Evolutionary conservation across 306 rosid species (phyloP).

Genomic region (Trifolium dubium): DNA sequence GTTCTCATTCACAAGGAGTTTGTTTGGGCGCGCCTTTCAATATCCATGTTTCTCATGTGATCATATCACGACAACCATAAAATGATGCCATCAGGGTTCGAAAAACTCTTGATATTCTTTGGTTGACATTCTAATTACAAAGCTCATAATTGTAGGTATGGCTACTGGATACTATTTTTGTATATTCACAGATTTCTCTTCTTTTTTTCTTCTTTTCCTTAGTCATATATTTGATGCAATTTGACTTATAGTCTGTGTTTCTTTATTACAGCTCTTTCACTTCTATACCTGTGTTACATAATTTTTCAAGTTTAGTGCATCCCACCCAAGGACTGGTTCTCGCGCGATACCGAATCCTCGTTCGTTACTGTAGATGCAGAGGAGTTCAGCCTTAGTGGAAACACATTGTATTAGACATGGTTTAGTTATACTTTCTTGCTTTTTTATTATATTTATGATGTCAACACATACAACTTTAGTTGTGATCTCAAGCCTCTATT

Average conservation of each 20-base stretch:
- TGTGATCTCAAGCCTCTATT: conserved; percentile 27
- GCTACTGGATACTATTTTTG: conserved; percentile 18
- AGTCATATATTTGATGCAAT: conserved; percentile 26
- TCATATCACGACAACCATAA: conserved; percentile 21
- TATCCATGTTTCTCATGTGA: conserved; percentile 34
- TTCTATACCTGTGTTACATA: conserved; percentile 16
- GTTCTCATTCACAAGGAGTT: conserved; percentile 40
- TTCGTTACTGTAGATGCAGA: conserved; percentile 27
- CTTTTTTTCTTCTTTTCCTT: neutral
- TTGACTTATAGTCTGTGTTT: conserved; percentile 30
- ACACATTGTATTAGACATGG: conserved; percentile 43
- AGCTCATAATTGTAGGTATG: conserved; percentile 22
- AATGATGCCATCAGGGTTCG: conserved; percentile 25
- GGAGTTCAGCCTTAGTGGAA: conserved; percentile 41
- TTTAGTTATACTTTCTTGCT: conserved; percentile 38
- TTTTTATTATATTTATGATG: conserved; percentile 20
- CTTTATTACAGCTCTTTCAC: conserved; percentile 34
- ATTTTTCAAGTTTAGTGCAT: neutral
- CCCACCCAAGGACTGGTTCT: neutral
- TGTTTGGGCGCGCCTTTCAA: conserved; percentile 21
- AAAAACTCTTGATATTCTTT: conserved; percentile 17
- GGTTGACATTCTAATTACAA: conserved; percentile 32
- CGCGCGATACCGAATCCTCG: conserved; percentile 13
- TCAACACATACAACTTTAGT: conserved; percentile 18
- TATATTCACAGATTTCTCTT: neutral